Evolutionary conservation across 352 stramenopile genomes (phyloP).

Genomic region (Phytophthora palmivora): DNA sequence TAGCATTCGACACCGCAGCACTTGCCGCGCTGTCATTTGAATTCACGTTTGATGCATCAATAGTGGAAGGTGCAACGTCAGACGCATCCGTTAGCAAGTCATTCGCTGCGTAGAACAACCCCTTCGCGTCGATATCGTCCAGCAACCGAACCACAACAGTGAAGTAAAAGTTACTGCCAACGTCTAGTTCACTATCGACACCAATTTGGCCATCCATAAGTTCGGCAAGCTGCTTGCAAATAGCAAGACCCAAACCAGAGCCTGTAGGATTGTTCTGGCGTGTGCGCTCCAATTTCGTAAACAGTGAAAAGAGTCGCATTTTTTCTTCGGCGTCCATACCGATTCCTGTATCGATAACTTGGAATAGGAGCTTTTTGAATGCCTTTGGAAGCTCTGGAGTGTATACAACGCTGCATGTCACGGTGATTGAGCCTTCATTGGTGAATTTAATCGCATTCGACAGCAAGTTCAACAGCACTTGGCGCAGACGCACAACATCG

Average conservation of each 20-base stretch:
- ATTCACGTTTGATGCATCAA: conserved; percentile 40
- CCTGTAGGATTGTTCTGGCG: conserved; percentile 89
- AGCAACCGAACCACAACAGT: conserved; percentile 75
- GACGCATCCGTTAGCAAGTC: conserved; percentile 52
- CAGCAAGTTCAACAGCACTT: too few relatives aligned
- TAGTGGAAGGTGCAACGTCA: conserved; percentile 14
- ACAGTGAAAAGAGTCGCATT: conserved; percentile 86
- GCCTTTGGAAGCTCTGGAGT: conserved; percentile 64
- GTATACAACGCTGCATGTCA: conserved; percentile 75
- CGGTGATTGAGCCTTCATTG: conserved; percentile 82
- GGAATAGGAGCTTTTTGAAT: conserved; percentile 82
- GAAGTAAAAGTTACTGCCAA: conserved; percentile 90
- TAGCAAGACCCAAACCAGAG: conserved; percentile 84
- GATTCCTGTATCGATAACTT: conserved; percentile 90
- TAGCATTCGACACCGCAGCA: conserved; percentile 27
- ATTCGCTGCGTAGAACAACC: conserved; percentile 55
- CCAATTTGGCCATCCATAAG: conserved; percentile 90
- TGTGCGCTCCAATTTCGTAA: conserved; percentile 84
- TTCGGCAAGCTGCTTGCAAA: conserved; percentile 90
- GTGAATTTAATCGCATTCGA: too few relatives aligned
- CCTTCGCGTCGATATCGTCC: conserved; percentile 54
- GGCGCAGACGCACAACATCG: conserved; percentile 78
- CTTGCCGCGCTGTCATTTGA: conserved; percentile 58
- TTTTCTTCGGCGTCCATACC: too few relatives aligned
- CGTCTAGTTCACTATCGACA: conserved; percentile 78